Base-by-base conservation (phyloP, 2,329 filamentous ascomycete genomes). In the Aspergillus pseudoglaucus region DNA sequence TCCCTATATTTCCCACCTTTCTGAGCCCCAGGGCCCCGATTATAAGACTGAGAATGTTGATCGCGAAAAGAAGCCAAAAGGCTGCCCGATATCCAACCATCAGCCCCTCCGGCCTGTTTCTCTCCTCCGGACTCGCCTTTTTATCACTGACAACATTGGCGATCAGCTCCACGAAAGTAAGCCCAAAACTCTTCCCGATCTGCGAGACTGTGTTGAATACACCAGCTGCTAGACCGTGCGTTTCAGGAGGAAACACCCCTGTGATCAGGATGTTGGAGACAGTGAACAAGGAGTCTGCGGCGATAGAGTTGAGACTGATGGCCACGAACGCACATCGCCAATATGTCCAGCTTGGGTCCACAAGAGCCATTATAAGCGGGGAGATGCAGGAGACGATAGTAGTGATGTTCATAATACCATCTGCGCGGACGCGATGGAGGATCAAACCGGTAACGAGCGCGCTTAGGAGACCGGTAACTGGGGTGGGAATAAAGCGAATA, bases 151-250 rank as follows among this genome's bases (percentile, higher is more conserved):
- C 69, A 4, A 51, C 49, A 2, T 46, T 47, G 5, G 62, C 56
- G 27, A 80, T 73, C 0, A 74, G 69, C 3, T 73, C 73, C 45
- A 72, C 73, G 8, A 77, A 60, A 10, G 75, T 75, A 3, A 81
- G 57, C 0, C 77, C 77, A 3, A 81, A 64, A 0, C 72, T 70
- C n/a, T 71, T 73, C 0, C 79, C 79, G 47, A 82, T 74, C 53
- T 82, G 78, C 0, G 71, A 64, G 0, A 76, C 67, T 0, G 78
- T 80, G 50, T 79, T 81, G 59, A 83, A 83, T 0, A 83, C 78
- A 0, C 77, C 79, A 0, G 80, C 81, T 0, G 78, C 79, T 0
- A 84, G 64, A 0, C 75, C 76, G 48, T 83, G 79, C 2, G 70
- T 80, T 4, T 77, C 63, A 15, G 72, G 66, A 0, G 79, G 75